phyloP scores from a whole-genome alignment of 2,329 filamentous ascomycete genomes.

The Ophiostoma tasmaniense region DNA sequence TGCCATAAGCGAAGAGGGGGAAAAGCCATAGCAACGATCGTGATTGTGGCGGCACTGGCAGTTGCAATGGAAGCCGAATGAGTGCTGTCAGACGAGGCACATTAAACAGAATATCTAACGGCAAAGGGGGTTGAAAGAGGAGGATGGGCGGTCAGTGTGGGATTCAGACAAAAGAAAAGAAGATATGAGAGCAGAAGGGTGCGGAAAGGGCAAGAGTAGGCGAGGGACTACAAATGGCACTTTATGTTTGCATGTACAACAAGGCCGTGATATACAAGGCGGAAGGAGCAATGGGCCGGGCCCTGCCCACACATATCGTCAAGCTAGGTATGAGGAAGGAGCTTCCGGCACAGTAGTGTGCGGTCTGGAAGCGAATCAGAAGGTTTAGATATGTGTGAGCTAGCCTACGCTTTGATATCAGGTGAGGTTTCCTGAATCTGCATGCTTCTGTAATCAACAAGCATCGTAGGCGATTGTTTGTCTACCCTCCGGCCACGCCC shows the following conservation, averaged over 20 bases:
- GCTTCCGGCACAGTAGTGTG: neutral
- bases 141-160: too few relatives aligned
- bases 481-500: slow-evolving; percentile 11
- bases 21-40: neutral
- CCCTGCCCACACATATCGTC: neutral
- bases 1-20: neutral
- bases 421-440: too few relatives aligned
- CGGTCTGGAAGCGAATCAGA: neutral
- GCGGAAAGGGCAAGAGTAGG: neutral
- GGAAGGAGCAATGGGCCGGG: neutral
- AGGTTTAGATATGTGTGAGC: neutral
- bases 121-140: neutral
- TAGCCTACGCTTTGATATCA: too few relatives aligned
- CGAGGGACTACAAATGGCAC: neutral
- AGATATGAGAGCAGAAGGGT: neutral
- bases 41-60: neutral
- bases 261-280: neutral
- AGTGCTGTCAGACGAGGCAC: neutral
- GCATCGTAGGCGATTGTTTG: too few relatives aligned
- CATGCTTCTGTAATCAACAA: too few relatives aligned
- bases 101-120: neutral
- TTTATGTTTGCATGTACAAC: too few relatives aligned
- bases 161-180: neutral
- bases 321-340: neutral
- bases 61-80: neutral